Evolutionary conservation across 495 filamentous ascomycete genomes (phyloP).

Genomic region (Penicillium goetzii): DNA sequence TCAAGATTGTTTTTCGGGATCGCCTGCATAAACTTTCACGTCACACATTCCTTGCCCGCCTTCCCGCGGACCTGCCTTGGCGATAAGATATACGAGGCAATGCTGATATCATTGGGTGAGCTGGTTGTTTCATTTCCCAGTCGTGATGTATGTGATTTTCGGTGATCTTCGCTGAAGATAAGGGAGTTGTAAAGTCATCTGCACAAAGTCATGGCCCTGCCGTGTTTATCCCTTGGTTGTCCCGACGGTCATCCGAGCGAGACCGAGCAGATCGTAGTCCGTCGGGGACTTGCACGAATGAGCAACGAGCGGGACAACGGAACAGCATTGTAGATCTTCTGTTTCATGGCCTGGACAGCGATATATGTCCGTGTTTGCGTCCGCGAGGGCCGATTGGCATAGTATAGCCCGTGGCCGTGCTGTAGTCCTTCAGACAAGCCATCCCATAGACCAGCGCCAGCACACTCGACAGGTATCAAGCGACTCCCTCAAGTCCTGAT

Average conservation of each 20-base stretch:
- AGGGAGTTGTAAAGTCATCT: background rate
- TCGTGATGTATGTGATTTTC: no score
- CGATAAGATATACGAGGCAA: conserved; percentile 17
- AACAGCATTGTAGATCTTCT: background rate
- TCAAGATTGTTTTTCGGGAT: background rate
- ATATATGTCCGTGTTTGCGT: background rate
- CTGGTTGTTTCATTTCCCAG: background rate
- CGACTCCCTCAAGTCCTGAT: background rate
- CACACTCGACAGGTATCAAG: background rate
- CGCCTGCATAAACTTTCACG: conserved; percentile 20
- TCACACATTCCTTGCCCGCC: conserved; percentile 11
- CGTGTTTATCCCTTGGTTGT: background rate
- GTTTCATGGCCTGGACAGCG: background rate
- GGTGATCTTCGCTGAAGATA: background rate
- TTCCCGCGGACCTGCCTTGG: background rate
- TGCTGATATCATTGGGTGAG: conserved; percentile 17
- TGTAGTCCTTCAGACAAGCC: background rate
- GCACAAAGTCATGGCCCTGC: background rate
- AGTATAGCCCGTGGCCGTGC: background rate
- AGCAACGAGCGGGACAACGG: background rate
- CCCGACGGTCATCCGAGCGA: background rate
- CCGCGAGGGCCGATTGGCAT: background rate
- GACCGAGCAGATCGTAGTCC: background rate
- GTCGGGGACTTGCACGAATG: background rate
- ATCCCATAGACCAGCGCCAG: background rate